Conservation (phyloP, 2,329 filamentous ascomycete species). For the Fusarium kyushuense region DNA sequence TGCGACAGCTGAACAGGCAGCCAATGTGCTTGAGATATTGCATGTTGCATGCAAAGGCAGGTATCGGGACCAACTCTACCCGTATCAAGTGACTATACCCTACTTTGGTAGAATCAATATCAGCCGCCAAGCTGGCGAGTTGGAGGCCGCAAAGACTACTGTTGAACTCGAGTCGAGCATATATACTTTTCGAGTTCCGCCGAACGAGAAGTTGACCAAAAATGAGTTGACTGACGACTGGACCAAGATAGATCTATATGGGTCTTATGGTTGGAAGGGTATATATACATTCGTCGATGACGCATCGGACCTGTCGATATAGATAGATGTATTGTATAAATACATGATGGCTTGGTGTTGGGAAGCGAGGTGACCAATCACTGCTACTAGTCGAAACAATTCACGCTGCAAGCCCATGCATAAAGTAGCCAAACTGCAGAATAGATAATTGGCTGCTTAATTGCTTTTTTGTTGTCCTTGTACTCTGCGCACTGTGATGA, state of each 20-base stretch:
- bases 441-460: background rate
- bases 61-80: background rate
- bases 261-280: slow-evolving; percentile 17
- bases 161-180: slow-evolving; percentile 20
- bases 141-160: background rate
- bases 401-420: background rate
- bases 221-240: slow-evolving; percentile 29
- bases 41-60: slow-evolving; percentile 13
- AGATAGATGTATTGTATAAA: background rate
- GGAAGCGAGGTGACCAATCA: background rate
- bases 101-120: slow-evolving; percentile 33
- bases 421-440: background rate
- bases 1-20: slow-evolving; percentile 10
- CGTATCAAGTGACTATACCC: slow-evolving; percentile 19
- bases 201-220: slow-evolving; percentile 1
- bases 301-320: background rate
- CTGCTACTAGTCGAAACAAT: background rate
- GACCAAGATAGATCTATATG: background rate
- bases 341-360: background rate
- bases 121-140: background rate
- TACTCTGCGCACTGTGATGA: background rate
- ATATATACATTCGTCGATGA: slow-evolving; percentile 6
- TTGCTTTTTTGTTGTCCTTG: background rate
- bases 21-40: slow-evolving; percentile 19
- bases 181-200: slow-evolving; percentile 6